phyloP scores from a whole-genome alignment of 1,284 basidiomycete genomes.

The Melampsora larici-populina region DNA sequence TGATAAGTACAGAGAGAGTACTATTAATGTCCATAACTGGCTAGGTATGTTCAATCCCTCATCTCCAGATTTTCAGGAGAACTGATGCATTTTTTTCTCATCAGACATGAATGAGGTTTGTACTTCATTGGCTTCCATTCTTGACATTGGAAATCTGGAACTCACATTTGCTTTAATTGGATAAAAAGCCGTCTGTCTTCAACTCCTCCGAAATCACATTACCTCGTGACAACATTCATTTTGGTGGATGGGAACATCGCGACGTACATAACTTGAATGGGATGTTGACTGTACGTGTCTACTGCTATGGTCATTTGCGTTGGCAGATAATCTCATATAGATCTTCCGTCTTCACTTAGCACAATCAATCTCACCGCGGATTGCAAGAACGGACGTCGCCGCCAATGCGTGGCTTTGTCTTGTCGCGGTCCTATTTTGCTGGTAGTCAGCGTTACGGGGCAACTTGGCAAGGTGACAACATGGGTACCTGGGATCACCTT shows the following conservation, averaged over 20 bases:
- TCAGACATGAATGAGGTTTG: conserved; percentile 99
- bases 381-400: conserved; percentile 71
- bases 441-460: conserved; percentile 94
- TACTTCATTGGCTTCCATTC: not conserved
- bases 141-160: no score
- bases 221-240: conserved; percentile 87
- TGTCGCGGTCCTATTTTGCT: conserved; percentile 90
- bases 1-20: conserved; percentile 54
- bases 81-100: conserved; percentile 51
- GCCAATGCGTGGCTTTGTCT: conserved; percentile 82
- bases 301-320: not conserved
- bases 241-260: conserved; percentile 61
- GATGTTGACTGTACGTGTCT: conserved; percentile 57
- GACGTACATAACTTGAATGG: conserved; percentile 83
- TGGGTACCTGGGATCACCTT: conserved; percentile 63
- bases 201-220: conserved; percentile 98
- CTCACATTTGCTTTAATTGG: conserved; percentile 24
- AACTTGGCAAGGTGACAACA: conserved; percentile 98
- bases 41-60: conserved; percentile 46
- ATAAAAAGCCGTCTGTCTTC: conserved; percentile 79
- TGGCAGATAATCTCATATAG: not conserved
- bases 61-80: not conserved
- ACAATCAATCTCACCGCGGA: conserved; percentile 81
- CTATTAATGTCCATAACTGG: conserved; percentile 24
- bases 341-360: conserved; percentile 56